phyloP scores from a whole-genome alignment of 768 basidiomycete genomes.

The Termitomyces heimii region DNA sequence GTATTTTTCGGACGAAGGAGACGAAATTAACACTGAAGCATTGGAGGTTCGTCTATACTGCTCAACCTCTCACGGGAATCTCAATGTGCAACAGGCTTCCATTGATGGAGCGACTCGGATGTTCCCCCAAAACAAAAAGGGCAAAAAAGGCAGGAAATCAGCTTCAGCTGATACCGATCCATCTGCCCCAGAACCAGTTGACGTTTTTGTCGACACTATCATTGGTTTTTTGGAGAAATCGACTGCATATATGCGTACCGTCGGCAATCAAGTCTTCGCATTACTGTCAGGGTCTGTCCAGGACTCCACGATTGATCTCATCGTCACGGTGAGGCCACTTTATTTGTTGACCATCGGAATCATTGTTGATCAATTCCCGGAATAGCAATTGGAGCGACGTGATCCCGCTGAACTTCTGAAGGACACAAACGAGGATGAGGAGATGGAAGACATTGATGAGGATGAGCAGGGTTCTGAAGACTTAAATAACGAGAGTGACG shows the following conservation, averaged over 20 bases:
- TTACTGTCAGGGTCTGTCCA: slow-evolving; percentile 62
- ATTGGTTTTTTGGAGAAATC: slow-evolving; percentile 87
- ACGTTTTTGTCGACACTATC: slow-evolving; percentile 82
- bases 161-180: slow-evolving; percentile 27
- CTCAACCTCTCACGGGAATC: not conserved
- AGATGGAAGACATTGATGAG: slow-evolving; percentile 38
- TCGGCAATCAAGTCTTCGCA: slow-evolving; percentile 78
- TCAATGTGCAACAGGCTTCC: slow-evolving; percentile 40
- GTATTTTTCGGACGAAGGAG: slow-evolving; percentile 61
- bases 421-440: slow-evolving; percentile 41
- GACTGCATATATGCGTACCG: slow-evolving; percentile 70
- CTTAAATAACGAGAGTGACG: slow-evolving; percentile 28
- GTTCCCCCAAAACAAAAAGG: slow-evolving; percentile 32
- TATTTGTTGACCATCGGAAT: not conserved
- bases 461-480: slow-evolving; percentile 28
- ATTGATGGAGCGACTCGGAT: slow-evolving; percentile 54
- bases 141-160: slow-evolving; percentile 36
- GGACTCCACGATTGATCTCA: slow-evolving; percentile 70
- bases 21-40: slow-evolving; percentile 40
- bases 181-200: slow-evolving; percentile 55
- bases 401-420: slow-evolving; percentile 50
- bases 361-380: not conserved
- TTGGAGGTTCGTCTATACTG: slow-evolving; percentile 48
- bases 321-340: slow-evolving; percentile 60
- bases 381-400: slow-evolving; percentile 79